Percentiles rank a stretch among this genome's conserved stretches.
Conservation (phyloP, 1,284 basidiomycete species). For the Moniliophthora roreri region DNA sequence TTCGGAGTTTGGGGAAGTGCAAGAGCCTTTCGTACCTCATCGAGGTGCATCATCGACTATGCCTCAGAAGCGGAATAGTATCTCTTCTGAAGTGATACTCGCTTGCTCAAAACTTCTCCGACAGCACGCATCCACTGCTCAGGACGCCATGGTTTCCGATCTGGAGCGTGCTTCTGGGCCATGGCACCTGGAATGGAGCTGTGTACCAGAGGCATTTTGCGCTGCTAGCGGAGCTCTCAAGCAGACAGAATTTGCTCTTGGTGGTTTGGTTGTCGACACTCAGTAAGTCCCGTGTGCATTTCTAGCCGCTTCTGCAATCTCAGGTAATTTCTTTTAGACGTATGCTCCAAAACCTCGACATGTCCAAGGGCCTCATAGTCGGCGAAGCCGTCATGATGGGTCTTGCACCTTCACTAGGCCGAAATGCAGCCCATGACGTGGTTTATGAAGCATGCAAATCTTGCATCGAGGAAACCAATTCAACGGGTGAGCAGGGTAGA, state of each 20-base stretch:
- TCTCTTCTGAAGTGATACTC: constrained; percentile 4
- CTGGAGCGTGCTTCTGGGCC: constrained; percentile 3
- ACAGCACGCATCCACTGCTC: constrained; percentile 2
- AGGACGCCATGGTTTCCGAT: constrained; percentile 2
- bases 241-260: neutral
- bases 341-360: constrained; percentile 2
- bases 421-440: constrained; percentile 1
- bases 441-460: constrained; percentile 1
- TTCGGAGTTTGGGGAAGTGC: constrained; percentile 2
- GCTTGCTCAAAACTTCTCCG: constrained; percentile 2
- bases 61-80: constrained; percentile 2
- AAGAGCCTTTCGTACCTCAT: constrained; percentile 4
- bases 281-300: neutral
- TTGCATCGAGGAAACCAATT: neutral
- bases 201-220: constrained; percentile 1
- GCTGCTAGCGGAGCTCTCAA: constrained; percentile 1
- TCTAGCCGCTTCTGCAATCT: neutral
- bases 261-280: constrained; percentile 2
- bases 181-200: constrained; percentile 4
- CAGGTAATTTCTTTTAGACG: neutral
- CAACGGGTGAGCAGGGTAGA: neutral
- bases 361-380: constrained; percentile 2
- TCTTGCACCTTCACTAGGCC: neutral
- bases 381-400: constrained; percentile 5
- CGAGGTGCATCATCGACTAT: constrained; percentile 1